Base-by-base conservation (phyloP, 345 rosid genomes). In the Populus alba region DNA sequence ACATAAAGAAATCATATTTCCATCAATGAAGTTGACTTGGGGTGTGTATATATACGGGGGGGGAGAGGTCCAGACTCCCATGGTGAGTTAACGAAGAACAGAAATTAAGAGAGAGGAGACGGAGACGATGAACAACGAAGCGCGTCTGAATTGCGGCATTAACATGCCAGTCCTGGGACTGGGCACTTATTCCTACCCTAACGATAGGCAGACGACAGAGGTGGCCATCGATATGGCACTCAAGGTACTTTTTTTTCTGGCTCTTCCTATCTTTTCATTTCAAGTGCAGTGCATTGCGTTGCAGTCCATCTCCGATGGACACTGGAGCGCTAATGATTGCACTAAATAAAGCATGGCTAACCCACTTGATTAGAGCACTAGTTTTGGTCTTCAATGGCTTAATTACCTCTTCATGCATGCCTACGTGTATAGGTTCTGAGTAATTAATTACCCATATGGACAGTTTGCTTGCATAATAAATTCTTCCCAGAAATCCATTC, bases 81-180 rank as follows among this genome's bases (percentile, higher is more conserved):
- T 13, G 6, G 45, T 27, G 39, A 73, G n/a, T 10, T 8, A n/a
- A 10, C 5, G 57, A 49, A 62, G 61, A 16, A 13, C 31, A 67
- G 53, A 16, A 13, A 27, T 27, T 27, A 27, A 27, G 27, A 25
- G 66, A 33, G 27, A 39, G 37, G 33, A 18, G 10, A 49, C 17
- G 4, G 57, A 37, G 76, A 75, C 87, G 92, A 87, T 83, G 77
- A 89, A 81, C 77, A 80, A 85, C 27, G 74, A 85, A 79, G 86
- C 87, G 62, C 87, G 89, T 66, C 84, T 92, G 84, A 90, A 87
- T 59, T 81, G 89, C 79, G 94, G 97, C 31, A 79, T 82, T 63
- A 85, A 86, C 10, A 87, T 94, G 65, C 97, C 98, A 29, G 74
- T 88, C 39, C 77, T 94, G 45, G 98, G 98, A 35, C 78, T 94